Conservation (phyloP, 495 filamentous ascomycete species). For the Baudoinia panamericana region DNA sequence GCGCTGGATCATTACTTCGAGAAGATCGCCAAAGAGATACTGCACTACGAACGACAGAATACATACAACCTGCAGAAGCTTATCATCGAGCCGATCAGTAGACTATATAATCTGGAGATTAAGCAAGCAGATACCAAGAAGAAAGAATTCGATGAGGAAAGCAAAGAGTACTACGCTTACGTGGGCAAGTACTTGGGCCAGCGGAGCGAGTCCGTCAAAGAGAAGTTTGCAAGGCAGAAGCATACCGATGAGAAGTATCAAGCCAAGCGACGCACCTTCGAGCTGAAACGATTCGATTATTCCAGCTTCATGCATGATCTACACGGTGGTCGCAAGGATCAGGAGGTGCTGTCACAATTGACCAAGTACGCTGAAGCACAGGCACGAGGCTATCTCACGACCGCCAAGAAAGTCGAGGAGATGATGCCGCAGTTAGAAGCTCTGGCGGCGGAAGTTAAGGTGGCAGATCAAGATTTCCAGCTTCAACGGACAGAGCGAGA, state of each 20-base stretch:
- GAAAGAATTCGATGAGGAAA: slow-evolving; percentile 96
- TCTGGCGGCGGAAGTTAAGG: slow-evolving; percentile 74
- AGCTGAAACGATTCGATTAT: slow-evolving; percentile 96
- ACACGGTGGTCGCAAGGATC: slow-evolving; percentile 92
- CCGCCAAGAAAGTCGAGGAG: slow-evolving; percentile 74
- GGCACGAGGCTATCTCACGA: slow-evolving; percentile 64
- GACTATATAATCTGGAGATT: slow-evolving; percentile 87
- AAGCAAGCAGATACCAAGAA: slow-evolving; percentile 96
- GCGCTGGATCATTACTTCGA: slow-evolving; percentile 97
- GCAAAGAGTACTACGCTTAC: slow-evolving; percentile 92
- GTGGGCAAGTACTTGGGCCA: slow-evolving; percentile 90
- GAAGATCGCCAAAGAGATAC: slow-evolving; percentile 84
- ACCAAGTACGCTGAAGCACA: slow-evolving; percentile 92
- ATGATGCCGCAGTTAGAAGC: slow-evolving; percentile 87
- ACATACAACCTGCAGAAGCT: slow-evolving; percentile 72
- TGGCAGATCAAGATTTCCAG: slow-evolving; percentile 90
- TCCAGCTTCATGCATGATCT: slow-evolving; percentile 98
- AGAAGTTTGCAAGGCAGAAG: slow-evolving; percentile 85
- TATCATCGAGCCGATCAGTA: slow-evolving; percentile 85
- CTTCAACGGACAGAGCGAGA: slow-evolving; percentile 85
- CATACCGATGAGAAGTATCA: slow-evolving; percentile 97
- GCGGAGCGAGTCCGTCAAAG: slow-evolving; percentile 86
- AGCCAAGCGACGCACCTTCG: slow-evolving; percentile 80
- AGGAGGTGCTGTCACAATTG: slow-evolving; percentile 89
- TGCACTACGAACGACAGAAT: slow-evolving; percentile 75